Evolutionary conservation across 345 rosid genomes (phyloP), one percentile per base, ranked within the genome.

Genomic region (Zanthoxylum bungeanum): DNA sequence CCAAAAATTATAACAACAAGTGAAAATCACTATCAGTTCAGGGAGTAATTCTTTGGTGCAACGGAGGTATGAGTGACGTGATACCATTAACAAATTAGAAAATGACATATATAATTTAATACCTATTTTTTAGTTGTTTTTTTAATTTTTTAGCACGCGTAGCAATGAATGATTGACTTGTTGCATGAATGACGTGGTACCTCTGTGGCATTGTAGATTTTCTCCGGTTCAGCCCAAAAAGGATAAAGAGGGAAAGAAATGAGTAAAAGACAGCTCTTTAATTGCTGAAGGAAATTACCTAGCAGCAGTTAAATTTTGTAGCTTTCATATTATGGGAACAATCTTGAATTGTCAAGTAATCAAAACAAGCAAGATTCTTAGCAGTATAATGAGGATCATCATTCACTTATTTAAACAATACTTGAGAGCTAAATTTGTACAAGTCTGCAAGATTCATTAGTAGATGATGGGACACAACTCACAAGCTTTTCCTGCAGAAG

Each of bases 311-410:
- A 22, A 72, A 28, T 69, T 63, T 56, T 53, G 46, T 39, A 19
- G 75, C 49, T 65, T 57, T 57, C 47, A 42, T 28, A 42, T 53
- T 44, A 47, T 2, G 72, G 39, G 64, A 75, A 75, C 44, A 76
- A 76, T 19, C 51, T 66, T 59, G 51, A 58, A 59, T 25, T 66
- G 52, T 50, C 21, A 11, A 36, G 61, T 16, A 47, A 19, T 44
- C 44, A 49, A 46, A 72, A 57, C 61, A 58, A 47, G n/a, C 44
- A 70, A 70, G 74, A 70, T 76, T 49, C 71, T 55, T 66, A 60
- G 51, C 58, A 76, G 50, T 49, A 25, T 22, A 60, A 34, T 60
- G 58, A 60, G 66, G 28, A 58, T 65, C 64, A 49, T 60, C 40
- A 50, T 66, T 66, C 72, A 66, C 51, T 59, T 51, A 33, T 49